These are phyloP conservation scores for Cadophora malorum DNA, from an alignment of 2,329 filamentous ascomycete species.

Conservation along the genomic window DNA sequence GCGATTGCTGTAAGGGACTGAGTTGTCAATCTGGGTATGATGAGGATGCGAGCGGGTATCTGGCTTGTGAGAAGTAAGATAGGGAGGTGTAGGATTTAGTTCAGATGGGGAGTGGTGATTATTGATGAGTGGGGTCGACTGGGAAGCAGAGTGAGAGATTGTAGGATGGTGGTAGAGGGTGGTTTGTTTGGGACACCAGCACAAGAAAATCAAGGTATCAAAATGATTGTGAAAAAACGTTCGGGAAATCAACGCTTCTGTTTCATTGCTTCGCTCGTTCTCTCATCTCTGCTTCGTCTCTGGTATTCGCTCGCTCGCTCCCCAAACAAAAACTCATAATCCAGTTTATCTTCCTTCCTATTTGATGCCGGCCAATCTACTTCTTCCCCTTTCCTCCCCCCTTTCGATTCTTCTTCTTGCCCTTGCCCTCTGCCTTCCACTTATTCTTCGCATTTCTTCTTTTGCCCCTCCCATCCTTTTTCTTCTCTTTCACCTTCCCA, in stretches of 20 bases:
- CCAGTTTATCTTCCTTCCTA: background rate
- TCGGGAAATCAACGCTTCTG: background rate
- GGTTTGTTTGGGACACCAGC: too few relatives aligned
- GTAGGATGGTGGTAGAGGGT: too few relatives aligned
- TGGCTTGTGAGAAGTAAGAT: conserved; percentile 1
- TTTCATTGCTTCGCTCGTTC: background rate
- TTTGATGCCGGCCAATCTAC: too few relatives aligned
- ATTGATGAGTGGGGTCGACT: too few relatives aligned
- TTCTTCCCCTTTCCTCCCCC: background rate
- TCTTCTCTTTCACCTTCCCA: background rate
- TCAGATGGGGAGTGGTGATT: background rate
- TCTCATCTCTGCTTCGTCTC: background rate
- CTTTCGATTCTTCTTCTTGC: background rate
- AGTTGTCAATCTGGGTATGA: conserved; percentile 2
- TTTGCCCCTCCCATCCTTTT: background rate
- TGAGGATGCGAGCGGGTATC: background rate
- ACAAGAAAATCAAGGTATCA: too few relatives aligned
- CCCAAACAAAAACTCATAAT: background rate
- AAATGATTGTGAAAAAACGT: too few relatives aligned
- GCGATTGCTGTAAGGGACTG: background rate
- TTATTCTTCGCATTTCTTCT: background rate
- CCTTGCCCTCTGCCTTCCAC: background rate
- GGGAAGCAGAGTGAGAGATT: too few relatives aligned
- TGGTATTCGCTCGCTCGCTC: background rate
- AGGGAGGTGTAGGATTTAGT: background rate